Evolutionary conservation across 2,329 filamentous ascomycete species (phyloP).

Genomic region (Ceratocystis huliohia): DNA sequence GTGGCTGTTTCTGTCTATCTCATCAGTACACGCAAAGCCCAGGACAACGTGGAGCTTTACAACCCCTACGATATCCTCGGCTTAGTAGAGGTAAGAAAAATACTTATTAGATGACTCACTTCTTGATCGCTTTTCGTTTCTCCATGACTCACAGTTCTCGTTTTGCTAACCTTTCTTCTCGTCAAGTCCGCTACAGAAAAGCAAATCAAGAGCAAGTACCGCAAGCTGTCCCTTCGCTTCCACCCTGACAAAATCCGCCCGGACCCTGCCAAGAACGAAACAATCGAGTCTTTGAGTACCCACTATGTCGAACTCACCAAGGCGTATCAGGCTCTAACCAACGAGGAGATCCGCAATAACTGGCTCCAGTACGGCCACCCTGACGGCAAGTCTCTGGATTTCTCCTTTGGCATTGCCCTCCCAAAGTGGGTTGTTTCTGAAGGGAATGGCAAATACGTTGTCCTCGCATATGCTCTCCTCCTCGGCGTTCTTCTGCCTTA

Average conservation of each 20-base stretch:
- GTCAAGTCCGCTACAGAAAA: constrained; percentile 66
- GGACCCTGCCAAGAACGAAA: constrained; percentile 79
- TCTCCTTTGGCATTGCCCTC: constrained; percentile 92
- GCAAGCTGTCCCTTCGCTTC: constrained; percentile 67
- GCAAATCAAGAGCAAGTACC: constrained; percentile 85
- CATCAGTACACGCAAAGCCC: constrained; percentile 45
- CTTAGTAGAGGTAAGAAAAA: constrained; percentile 53
- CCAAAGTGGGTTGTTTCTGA: constrained; percentile 87
- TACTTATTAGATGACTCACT: constrained; percentile 22
- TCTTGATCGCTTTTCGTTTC: neutral
- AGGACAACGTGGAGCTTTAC: constrained; percentile 55
- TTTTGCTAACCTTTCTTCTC: constrained; percentile 17
- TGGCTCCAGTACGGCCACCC: constrained; percentile 92
- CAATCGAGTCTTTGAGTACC: constrained; percentile 68
- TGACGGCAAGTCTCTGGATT: constrained; percentile 84
- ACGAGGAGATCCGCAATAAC: constrained; percentile 95
- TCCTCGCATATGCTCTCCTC: constrained; percentile 76
- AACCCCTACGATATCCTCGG: constrained; percentile 94
- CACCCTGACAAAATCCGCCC: constrained; percentile 89
- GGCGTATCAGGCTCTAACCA: constrained; percentile 93
- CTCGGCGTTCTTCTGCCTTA: constrained; percentile 87
- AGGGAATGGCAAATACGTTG: constrained; percentile 88
- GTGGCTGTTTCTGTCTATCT: constrained; percentile 90
- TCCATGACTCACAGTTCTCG: neutral
- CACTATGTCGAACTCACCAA: constrained; percentile 92